These are phyloP conservation scores for Plantago coronopus DNA, from an alignment of 305 asterid genomes.

Conservation along the genomic window DNA sequence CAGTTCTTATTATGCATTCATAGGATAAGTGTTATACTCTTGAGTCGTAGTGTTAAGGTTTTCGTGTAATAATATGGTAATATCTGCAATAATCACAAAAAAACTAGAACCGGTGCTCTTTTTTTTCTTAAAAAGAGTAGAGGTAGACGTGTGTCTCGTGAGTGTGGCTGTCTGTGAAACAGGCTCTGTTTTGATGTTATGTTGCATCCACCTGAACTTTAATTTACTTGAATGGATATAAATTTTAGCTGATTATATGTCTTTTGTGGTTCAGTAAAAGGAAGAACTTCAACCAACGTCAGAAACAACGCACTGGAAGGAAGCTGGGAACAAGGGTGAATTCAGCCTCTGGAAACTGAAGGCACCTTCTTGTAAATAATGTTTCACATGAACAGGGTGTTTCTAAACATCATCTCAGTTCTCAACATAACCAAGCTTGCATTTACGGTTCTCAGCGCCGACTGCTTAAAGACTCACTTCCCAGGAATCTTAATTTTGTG, in stretches of 20 bases:
- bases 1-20: too few relatives aligned
- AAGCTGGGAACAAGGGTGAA: constrained; percentile 52
- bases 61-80: neutral
- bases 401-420: neutral
- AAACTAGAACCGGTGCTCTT: neutral
- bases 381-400: constrained; percentile 9
- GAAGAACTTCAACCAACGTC: constrained; percentile 49
- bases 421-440: neutral
- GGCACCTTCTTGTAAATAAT: constrained; percentile 26
- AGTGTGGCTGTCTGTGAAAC: neutral
- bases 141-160: too few relatives aligned
- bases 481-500: neutral
- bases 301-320: constrained; percentile 59
- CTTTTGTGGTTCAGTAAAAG: constrained; percentile 54
- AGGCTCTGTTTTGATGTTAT: neutral
- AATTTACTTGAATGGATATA: neutral
- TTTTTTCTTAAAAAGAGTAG: too few relatives aligned
- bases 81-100: neutral
- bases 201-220: constrained; percentile 3
- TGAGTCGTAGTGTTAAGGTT: neutral
- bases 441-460: neutral
- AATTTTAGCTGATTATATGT: constrained; percentile 15
- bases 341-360: constrained; percentile 40
- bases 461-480: neutral
- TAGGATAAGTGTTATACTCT: too few relatives aligned